Conservation (phyloP, 495 filamentous ascomycete genomes). For the Podospora pseudoanserina region DNA sequence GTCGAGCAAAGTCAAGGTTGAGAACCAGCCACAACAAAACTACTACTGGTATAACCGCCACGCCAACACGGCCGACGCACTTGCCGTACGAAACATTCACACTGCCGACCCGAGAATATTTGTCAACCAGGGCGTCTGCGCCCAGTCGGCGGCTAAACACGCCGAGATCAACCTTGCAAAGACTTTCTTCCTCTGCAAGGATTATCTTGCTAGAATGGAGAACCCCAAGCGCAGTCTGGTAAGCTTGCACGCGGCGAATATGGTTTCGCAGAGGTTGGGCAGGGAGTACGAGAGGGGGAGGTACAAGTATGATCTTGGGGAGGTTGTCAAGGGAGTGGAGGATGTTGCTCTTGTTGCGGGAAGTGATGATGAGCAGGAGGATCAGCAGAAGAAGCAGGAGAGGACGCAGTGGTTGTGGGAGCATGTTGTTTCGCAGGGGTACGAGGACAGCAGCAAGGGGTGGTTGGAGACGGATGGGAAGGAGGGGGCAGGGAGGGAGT, state of each 20-base stretch:
- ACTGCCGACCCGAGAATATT: neutral
- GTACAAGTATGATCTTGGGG: constrained; percentile 20
- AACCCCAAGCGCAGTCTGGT: constrained; percentile 58
- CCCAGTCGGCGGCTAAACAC: neutral
- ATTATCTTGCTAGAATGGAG: constrained; percentile 23
- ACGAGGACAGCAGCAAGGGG: neutral
- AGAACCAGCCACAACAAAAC: neutral
- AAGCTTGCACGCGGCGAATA: constrained; percentile 66
- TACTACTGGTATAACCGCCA: neutral
- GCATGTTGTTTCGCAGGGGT: neutral
- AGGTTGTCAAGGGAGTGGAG: neutral
- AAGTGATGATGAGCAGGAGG: neutral
- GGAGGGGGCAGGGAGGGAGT: neutral
- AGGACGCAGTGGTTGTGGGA: neutral
- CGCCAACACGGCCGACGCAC: neutral
- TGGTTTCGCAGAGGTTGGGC: constrained; percentile 63
- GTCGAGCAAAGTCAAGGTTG: constrained; percentile 12
- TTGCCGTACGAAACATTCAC: neutral
- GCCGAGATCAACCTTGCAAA: constrained; percentile 17
- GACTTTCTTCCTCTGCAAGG: constrained; percentile 34
- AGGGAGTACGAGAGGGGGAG: constrained; percentile 26
- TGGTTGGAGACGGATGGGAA: neutral
- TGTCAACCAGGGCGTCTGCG: constrained; percentile 7
- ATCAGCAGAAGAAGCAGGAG: neutral
- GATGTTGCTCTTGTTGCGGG: neutral